Conservation (phyloP, 768 basidiomycete species). For the Pisolithus sp. region DNA sequence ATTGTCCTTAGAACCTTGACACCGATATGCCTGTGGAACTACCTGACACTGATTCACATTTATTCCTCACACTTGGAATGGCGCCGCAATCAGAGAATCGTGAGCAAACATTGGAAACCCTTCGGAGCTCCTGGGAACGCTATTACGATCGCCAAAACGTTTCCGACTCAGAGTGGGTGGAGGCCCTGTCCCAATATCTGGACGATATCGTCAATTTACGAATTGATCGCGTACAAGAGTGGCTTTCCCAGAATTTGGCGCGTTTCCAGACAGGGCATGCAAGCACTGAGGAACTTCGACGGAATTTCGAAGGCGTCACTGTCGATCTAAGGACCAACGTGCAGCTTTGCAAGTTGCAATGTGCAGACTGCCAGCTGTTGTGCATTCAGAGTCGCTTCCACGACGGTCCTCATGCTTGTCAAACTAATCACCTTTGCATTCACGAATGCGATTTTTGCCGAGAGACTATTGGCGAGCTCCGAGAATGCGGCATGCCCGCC, state of each 20-base stretch:
- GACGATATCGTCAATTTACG: conserved; percentile 21
- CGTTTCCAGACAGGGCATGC: conserved; percentile 37
- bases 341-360: conserved; percentile 40
- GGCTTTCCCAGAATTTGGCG: conserved; percentile 39
- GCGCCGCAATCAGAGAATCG: not conserved
- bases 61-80: conserved; percentile 18
- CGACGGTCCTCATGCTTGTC: conserved; percentile 38
- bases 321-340: conserved; percentile 23
- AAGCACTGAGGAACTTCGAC: conserved; percentile 34
- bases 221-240: conserved; percentile 32
- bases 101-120: conserved; percentile 4
- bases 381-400: conserved; percentile 42
- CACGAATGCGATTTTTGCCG: conserved; percentile 32
- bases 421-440: conserved; percentile 38
- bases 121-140: conserved; percentile 20
- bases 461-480: not conserved
- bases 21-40: conserved; percentile 31
- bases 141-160: conserved; percentile 20
- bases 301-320: conserved; percentile 31
- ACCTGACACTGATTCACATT: conserved; percentile 26
- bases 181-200: conserved; percentile 29
- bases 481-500: conserved; percentile 21
- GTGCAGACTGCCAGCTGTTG: conserved; percentile 37
- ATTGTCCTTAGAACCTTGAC: conserved; percentile 37
- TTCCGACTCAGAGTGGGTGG: conserved; percentile 34